phyloP scores from a whole-genome alignment of 176 grass and related monocot genomes.

The Carex pumila region DNA sequence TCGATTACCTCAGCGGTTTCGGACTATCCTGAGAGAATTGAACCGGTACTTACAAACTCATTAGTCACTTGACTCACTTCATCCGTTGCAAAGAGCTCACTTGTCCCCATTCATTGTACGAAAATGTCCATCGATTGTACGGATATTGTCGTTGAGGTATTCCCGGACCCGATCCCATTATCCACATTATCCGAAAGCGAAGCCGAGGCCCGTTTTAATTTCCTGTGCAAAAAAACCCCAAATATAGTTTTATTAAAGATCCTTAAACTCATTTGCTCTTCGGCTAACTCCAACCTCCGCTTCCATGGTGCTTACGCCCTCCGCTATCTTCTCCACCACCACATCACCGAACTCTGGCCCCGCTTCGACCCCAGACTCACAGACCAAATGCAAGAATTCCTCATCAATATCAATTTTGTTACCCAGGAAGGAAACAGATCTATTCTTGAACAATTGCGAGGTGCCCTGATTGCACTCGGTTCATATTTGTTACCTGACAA shows the following conservation, averaged over 20 bases:
- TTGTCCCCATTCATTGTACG: too few relatives aligned
- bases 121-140: too few relatives aligned
- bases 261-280: conserved; percentile 32
- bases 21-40: too few relatives aligned
- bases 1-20: too few relatives aligned
- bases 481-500: conserved; percentile 38
- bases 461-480: conserved; percentile 64
- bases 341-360: neutral
- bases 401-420: conserved; percentile 49
- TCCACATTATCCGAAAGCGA: neutral
- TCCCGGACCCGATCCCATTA: neutral
- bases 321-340: conserved; percentile 12
- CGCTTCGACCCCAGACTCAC: conserved; percentile 45
- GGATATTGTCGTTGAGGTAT: neutral
- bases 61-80: too few relatives aligned
- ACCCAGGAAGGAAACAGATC: conserved; percentile 38
- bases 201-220: neutral
- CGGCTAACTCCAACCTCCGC: conserved; percentile 35
- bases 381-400: conserved; percentile 34
- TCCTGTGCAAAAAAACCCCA: conserved; percentile 12
- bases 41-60: too few relatives aligned
- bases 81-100: too few relatives aligned
- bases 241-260: conserved; percentile 55
- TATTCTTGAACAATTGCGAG: conserved; percentile 56
- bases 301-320: conserved; percentile 26